These are phyloP conservation scores for Wickerhamomyces sp. DNA, from an alignment of 1,139 yeast genomes.

Conservation along the genomic window DNA sequence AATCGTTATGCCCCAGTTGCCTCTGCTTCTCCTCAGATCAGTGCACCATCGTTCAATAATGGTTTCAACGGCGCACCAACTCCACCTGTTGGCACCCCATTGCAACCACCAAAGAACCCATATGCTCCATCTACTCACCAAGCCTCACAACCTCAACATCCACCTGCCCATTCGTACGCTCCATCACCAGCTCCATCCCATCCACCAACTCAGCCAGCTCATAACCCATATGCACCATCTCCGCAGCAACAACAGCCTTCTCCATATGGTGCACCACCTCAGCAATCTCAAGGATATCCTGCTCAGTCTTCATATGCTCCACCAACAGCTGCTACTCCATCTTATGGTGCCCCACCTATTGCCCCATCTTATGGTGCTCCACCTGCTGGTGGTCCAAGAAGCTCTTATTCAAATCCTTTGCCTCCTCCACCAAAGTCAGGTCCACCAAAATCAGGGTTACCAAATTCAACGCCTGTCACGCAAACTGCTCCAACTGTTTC, in stretches of 20 bases:
- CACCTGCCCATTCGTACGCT: slow-evolving; percentile 35
- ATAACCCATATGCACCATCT: slow-evolving; percentile 33
- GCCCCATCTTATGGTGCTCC: not conserved
- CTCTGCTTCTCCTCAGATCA: slow-evolving; percentile 17
- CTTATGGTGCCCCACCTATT: not conserved
- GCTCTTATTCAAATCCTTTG: no score
- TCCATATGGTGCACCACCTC: slow-evolving; percentile 2
- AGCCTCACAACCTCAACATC: slow-evolving; percentile 9
- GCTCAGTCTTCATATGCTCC: not conserved
- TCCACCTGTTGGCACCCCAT: slow-evolving; percentile 13
- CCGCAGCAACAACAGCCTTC: slow-evolving; percentile 2
- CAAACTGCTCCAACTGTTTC: slow-evolving; percentile 24
- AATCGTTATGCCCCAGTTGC: slow-evolving; percentile 16
- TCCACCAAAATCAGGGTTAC: slow-evolving; percentile 5
- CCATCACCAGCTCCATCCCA: slow-evolving; percentile 31
- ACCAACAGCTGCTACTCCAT: not conserved
- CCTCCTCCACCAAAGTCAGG: slow-evolving; percentile 21
- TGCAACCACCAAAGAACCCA: slow-evolving; percentile 12
- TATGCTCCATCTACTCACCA: slow-evolving; percentile 13
- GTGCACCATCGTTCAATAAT: slow-evolving; percentile 6
- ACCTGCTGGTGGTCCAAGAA: no score
- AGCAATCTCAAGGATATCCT: not conserved
- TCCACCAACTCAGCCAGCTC: slow-evolving; percentile 20
- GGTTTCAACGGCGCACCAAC: slow-evolving; percentile 19
- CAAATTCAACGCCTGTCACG: slow-evolving; percentile 14